Conservation (phyloP, 108 stramenopile genomes). For the Nitzschia putrida region DNA sequence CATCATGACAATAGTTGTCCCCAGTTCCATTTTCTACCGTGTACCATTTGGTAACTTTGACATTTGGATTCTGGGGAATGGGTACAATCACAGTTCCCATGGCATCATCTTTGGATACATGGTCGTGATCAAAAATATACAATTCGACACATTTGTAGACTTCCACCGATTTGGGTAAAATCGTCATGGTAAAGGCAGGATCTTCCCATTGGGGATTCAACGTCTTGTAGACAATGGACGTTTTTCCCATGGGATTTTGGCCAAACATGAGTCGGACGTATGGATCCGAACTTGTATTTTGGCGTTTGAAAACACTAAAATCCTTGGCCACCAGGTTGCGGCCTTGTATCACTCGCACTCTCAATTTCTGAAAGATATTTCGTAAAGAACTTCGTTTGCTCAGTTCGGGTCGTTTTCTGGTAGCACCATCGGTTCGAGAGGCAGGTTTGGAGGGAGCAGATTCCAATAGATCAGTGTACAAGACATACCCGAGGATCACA, state of each 20-base stretch:
- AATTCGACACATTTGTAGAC: constrained; percentile 15
- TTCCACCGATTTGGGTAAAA: constrained; percentile 17
- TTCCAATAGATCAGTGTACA: constrained; percentile 3
- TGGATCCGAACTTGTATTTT: constrained; percentile 12
- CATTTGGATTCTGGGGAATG: constrained; percentile 7
- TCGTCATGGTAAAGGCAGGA: constrained; percentile 1
- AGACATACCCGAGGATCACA: not conserved
- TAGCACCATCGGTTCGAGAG: not conserved
- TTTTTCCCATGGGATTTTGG: constrained; percentile 20
- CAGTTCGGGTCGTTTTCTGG: not conserved
- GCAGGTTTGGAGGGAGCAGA: not conserved
- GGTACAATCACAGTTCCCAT: constrained; percentile 27
- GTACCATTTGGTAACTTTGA: constrained; percentile 17
- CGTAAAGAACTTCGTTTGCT: not conserved
- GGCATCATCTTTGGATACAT: constrained; percentile 11
- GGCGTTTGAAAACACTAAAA: constrained; percentile 2
- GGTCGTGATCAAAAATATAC: constrained; percentile 21
- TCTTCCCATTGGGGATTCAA: constrained; percentile 15
- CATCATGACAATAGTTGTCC: constrained; percentile 19
- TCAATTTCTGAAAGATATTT: not conserved
- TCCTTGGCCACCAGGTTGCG: constrained; percentile 25
- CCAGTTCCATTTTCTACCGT: constrained; percentile 18
- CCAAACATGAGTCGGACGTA: constrained; percentile 13
- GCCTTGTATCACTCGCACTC: constrained; percentile 10
- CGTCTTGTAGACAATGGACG: constrained; percentile 7